Conservation (phyloP, 805 yeast species). For the baker's yeast (Saccharomyces cerevisiae) region DNA sequence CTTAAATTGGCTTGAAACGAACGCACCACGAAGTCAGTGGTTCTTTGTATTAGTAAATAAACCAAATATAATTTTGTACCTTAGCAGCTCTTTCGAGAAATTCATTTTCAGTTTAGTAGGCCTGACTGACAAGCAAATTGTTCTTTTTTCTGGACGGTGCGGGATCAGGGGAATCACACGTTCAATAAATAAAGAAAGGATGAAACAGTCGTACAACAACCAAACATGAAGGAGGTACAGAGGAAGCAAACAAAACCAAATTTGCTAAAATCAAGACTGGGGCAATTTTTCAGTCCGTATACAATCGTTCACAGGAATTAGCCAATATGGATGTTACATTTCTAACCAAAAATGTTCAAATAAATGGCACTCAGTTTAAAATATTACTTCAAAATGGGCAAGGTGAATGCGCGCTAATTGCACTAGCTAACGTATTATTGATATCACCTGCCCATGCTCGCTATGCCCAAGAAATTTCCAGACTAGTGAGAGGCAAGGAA, state of each 20-base stretch:
- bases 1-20: neutral
- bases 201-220: neutral
- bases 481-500: conserved; percentile 25
- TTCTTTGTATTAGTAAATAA: neutral
- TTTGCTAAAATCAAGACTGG: neutral
- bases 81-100: neutral
- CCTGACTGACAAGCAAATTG: neutral
- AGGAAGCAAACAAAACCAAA: neutral
- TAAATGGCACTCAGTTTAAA: conserved; percentile 35
- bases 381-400: conserved; percentile 60
- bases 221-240: neutral
- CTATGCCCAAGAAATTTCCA: conserved; percentile 15
- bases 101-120: neutral
- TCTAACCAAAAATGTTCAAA: conserved; percentile 17
- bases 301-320: neutral
- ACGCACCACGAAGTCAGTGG: neutral
- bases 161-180: neutral
- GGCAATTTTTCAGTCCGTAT: neutral
- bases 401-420: conserved; percentile 85
- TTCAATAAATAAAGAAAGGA: neutral
- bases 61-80: neutral
- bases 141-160: neutral
- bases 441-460: conserved; percentile 34
- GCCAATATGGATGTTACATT: conserved; percentile 13
- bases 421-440: conserved; percentile 62